Evolutionary conservation across 768 basidiomycete species (phyloP).

Genomic region (Rhizopogon vinicolor): DNA sequence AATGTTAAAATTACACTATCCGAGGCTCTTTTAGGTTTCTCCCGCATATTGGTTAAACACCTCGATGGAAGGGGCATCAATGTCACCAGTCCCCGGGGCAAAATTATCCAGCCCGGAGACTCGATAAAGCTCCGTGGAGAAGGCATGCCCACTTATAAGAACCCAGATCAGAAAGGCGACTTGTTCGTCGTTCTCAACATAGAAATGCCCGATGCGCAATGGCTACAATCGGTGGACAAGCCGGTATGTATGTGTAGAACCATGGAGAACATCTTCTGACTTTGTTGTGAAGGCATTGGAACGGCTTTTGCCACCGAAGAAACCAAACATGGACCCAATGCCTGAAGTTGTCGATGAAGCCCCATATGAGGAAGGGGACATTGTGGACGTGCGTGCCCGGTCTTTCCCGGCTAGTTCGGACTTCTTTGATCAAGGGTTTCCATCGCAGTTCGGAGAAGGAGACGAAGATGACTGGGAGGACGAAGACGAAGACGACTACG

Average conservation of each 20-base stretch:
- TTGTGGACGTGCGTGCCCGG: constrained; percentile 80
- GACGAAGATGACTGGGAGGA: constrained; percentile 71
- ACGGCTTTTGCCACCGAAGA: constrained; percentile 71
- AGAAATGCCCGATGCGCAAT: constrained; percentile 82
- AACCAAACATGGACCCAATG: constrained; percentile 63
- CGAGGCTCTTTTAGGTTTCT: constrained; percentile 94
- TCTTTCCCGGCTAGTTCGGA: constrained; percentile 67
- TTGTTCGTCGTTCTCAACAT: constrained; percentile 79
- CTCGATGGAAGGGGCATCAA: constrained; percentile 91
- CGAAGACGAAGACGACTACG: constrained; percentile 55
- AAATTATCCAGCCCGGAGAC: constrained; percentile 70
- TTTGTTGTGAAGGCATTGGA: constrained; percentile 48
- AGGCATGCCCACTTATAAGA: constrained; percentile 83
- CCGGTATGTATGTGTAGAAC: constrained; percentile 36
- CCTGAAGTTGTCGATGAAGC: constrained; percentile 70
- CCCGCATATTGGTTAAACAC: constrained; percentile 84
- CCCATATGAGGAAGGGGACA: constrained; percentile 69
- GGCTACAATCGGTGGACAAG: constrained; percentile 63
- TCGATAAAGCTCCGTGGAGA: constrained; percentile 76
- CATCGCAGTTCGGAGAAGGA: constrained; percentile 66
- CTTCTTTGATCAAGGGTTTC: constrained; percentile 76
- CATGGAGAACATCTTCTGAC: constrained; percentile 2
- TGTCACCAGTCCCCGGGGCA: constrained; percentile 67
- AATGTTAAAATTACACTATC: constrained; percentile 85
- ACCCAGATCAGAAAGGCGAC: constrained; percentile 67